Percentiles rank a stretch among this genome's conserved stretches.
These are phyloP conservation scores for Hippophae gyantsensis DNA, from an alignment of 306 rosid genomes.

Conservation along the genomic window DNA sequence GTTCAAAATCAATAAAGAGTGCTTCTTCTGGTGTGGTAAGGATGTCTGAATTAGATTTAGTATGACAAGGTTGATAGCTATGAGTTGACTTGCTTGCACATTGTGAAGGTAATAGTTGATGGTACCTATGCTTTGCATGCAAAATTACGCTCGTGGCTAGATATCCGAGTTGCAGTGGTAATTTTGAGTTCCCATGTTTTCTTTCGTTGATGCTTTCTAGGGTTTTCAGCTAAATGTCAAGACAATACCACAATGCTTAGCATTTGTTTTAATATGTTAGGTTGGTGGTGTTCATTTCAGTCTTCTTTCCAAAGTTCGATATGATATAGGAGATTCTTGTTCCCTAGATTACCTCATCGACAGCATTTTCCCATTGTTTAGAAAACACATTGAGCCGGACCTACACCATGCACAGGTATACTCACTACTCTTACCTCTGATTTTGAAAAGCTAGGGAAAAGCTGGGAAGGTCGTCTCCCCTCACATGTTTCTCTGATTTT, in stretches of 20 bases:
- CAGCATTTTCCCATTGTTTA: constrained; percentile 93
- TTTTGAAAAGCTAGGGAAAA: background rate
- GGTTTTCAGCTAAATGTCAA: constrained; percentile 13
- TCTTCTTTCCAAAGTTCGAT: constrained; percentile 89
- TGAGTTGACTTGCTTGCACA: constrained; percentile 12
- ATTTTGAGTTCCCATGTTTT: constrained; percentile 3
- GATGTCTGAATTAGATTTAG: constrained; percentile 15
- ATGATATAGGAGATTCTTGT: constrained; percentile 97
- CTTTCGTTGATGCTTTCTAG: constrained; percentile 3
- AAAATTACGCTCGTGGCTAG: constrained; percentile 87
- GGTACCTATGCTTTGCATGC: constrained; percentile 97
- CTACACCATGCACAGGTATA: constrained; percentile 99
- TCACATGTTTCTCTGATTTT: background rate
- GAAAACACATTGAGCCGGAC: constrained; percentile 97
- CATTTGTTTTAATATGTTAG: constrained; percentile 37
- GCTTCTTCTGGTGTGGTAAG: constrained; percentile 89
- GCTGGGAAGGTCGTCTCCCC: background rate
- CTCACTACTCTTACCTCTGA: constrained; percentile 25
- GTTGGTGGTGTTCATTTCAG: constrained; percentile 99
- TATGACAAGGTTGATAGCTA: constrained; percentile 1
- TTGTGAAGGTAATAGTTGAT: constrained; percentile 78
- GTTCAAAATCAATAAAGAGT: constrained; percentile 67
- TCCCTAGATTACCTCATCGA: constrained; percentile 94
- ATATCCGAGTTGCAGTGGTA: constrained; percentile 99
- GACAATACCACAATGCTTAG: constrained; percentile 13